Evolutionary conservation across 2,329 filamentous ascomycete species (phyloP).

Genomic region (Dothideomycetes sp.): DNA sequence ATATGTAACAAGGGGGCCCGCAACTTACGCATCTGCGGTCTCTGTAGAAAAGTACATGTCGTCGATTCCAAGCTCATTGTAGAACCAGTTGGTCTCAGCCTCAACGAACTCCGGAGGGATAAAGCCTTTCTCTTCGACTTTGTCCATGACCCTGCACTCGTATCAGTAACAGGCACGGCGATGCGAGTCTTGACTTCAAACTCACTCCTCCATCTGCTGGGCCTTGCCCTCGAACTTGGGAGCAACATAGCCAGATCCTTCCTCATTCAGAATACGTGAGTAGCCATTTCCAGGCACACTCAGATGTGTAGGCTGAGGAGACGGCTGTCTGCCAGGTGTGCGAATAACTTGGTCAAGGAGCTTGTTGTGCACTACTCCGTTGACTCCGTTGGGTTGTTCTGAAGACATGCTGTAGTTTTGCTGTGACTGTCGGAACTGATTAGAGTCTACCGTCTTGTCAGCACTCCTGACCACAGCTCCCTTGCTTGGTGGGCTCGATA

Average conservation of each 20-base stretch:
- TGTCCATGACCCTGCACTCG: slow-evolving; percentile 60
- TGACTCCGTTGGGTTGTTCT: slow-evolving; percentile 1
- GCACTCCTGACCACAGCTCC: too few relatives aligned
- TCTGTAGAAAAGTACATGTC: slow-evolving; percentile 97
- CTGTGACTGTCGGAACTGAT: too few relatives aligned
- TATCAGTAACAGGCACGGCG: slow-evolving; percentile 19
- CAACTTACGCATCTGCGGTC: slow-evolving; percentile 57
- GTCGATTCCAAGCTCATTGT: slow-evolving; percentile 93
- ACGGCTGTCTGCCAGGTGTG: slow-evolving; percentile 57
- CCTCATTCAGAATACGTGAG: slow-evolving; percentile 71
- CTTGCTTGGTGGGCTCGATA: too few relatives aligned
- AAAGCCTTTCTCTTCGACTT: slow-evolving; percentile 71
- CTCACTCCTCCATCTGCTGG: slow-evolving; percentile 77
- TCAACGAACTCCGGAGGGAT: slow-evolving; percentile 77
- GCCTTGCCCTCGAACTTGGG: slow-evolving; percentile 89
- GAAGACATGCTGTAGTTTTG: slow-evolving; percentile 6
- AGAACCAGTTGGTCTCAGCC: slow-evolving; percentile 89
- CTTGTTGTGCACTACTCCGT: slow-evolving; percentile 40
- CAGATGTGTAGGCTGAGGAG: slow-evolving; percentile 80
- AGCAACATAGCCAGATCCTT: slow-evolving; percentile 87
- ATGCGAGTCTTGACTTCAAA: background rate
- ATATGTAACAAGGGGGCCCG: background rate
- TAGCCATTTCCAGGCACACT: slow-evolving; percentile 55
- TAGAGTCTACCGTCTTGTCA: too few relatives aligned
- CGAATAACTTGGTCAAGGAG: slow-evolving; percentile 47